Evolutionary conservation across 2,329 filamentous ascomycete species (phyloP).

Genomic region (Aurifilum marmelostoma): DNA sequence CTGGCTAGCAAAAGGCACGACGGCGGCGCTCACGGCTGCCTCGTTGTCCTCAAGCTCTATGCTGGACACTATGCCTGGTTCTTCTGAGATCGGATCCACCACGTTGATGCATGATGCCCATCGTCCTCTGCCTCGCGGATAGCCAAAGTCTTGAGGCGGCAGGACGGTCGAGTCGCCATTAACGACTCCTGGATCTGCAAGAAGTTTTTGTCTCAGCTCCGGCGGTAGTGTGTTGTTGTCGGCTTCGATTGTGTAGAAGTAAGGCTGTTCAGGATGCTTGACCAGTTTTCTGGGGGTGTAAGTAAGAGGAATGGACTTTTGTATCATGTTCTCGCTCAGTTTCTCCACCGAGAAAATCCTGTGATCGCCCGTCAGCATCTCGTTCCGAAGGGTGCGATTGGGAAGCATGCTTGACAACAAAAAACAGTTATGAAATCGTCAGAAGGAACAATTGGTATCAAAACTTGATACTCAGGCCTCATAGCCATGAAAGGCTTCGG

Average conservation of each 20-base stretch:
- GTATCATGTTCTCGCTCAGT: conserved; percentile 80
- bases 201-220: conserved; percentile 73
- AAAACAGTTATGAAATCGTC: conserved; percentile 43
- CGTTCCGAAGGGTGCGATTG: background rate
- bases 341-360: conserved; percentile 92
- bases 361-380: conserved; percentile 38
- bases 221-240: conserved; percentile 90
- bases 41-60: conserved; percentile 89
- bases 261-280: conserved; percentile 81
- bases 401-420: background rate
- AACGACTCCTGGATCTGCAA: conserved; percentile 70
- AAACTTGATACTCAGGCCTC: conserved; percentile 58
- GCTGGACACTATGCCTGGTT: conserved; percentile 70
- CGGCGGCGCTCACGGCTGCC: conserved; percentile 82
- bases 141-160: conserved; percentile 83
- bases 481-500: conserved; percentile 53
- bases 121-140: conserved; percentile 78
- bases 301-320: conserved; percentile 81
- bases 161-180: conserved; percentile 74
- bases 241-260: conserved; percentile 93
- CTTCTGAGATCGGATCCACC: conserved; percentile 78
- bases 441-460: conserved; percentile 97
- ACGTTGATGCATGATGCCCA: conserved; percentile 97
- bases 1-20: conserved; percentile 85
- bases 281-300: conserved; percentile 90